phyloP scores from a whole-genome alignment of 306 rosid species.

The Quercus mongolica region DNA sequence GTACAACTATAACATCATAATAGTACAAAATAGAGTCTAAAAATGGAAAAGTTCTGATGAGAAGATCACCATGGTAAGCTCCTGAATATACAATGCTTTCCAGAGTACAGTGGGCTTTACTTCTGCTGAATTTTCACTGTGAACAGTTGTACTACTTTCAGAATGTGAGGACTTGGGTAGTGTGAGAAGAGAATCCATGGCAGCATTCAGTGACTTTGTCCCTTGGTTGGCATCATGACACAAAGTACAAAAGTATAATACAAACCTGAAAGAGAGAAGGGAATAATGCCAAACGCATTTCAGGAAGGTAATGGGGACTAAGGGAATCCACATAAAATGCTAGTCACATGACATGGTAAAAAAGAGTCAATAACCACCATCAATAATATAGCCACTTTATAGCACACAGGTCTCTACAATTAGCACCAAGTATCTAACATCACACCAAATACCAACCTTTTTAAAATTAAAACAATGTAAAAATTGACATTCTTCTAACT shows the following conservation, averaged over 20 bases:
- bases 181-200: conserved; percentile 56
- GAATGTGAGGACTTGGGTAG: conserved; percentile 45
- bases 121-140: conserved; percentile 41
- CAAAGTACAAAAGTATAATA: conserved; percentile 65
- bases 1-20: conserved; percentile 18
- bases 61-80: conserved; percentile 50
- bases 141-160: conserved; percentile 41
- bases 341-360: background rate
- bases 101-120: conserved; percentile 61
- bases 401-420: background rate
- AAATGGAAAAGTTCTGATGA: conserved; percentile 14
- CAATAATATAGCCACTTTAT: background rate
- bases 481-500: background rate
- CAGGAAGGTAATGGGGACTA: conserved; percentile 6
- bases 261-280: conserved; percentile 50
- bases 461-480: background rate
- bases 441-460: too few relatives aligned
- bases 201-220: conserved; percentile 52
- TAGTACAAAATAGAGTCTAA: background rate
- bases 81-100: conserved; percentile 79
- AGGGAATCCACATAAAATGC: background rate
- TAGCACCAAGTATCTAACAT: background rate
- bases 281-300: conserved; percentile 23
- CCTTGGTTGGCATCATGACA: conserved; percentile 73
- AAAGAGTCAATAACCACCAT: background rate